These are phyloP conservation scores for Hortaea sp. DNA, from an alignment of 2,329 filamentous ascomycete species.

Conservation along the genomic window DNA sequence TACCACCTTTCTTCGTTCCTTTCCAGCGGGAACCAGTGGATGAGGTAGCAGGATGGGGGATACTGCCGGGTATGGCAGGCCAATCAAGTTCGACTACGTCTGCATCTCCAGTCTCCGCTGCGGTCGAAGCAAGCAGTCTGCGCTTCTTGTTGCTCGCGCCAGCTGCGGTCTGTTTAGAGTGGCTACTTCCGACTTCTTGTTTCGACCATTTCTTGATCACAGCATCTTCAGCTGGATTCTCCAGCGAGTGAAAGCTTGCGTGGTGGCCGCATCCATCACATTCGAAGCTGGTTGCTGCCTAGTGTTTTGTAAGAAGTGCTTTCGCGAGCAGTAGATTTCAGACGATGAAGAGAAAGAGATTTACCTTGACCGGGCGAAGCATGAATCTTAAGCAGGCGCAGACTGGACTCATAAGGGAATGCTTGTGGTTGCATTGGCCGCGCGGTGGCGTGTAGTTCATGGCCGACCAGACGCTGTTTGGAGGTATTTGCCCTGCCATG, in stretches of 20 bases:
- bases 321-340: slow-evolving; percentile 11
- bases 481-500: slow-evolving; percentile 19
- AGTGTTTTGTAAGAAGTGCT: slow-evolving; percentile 3
- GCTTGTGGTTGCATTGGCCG: slow-evolving; percentile 42
- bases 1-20: no score
- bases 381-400: slow-evolving; percentile 48
- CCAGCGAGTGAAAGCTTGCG: slow-evolving; percentile 44
- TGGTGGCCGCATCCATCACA: slow-evolving; percentile 48
- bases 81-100: background rate
- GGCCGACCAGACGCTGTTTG: slow-evolving; percentile 39
- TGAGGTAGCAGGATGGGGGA: no score
- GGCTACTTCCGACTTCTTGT: slow-evolving; percentile 18
- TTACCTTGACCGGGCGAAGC: slow-evolving; percentile 46
- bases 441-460: slow-evolving; percentile 43
- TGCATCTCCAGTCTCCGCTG: background rate
- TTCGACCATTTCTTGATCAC: slow-evolving; percentile 37
- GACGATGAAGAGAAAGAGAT: background rate
- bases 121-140: slow-evolving; percentile 7
- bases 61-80: no score
- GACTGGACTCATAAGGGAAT: slow-evolving; percentile 33
- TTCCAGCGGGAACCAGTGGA: no score
- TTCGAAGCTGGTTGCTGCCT: slow-evolving; percentile 42
- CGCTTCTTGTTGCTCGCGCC: slow-evolving; percentile 18
- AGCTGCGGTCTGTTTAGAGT: slow-evolving; percentile 12
- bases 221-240: slow-evolving; percentile 41